phyloP scores from a whole-genome alignment of 2,329 filamentous ascomycete genomes.

The Alternaria sp. region DNA sequence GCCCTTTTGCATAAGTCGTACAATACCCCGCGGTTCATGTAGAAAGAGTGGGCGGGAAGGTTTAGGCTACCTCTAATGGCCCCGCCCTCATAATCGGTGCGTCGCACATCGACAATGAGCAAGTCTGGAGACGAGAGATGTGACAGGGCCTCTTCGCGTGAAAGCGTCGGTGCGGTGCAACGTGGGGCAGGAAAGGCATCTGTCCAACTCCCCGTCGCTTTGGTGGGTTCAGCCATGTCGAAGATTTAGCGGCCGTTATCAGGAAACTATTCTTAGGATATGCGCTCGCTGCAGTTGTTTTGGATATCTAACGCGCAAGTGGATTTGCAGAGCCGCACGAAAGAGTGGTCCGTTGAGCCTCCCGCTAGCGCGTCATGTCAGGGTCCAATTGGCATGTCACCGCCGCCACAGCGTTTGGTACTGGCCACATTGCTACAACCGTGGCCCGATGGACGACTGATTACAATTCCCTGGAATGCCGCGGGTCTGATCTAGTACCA shows the following conservation, averaged over 20 bases:
- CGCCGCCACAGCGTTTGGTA: constrained; percentile 30
- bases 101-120: constrained; percentile 54
- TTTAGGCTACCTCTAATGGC: constrained; percentile 55
- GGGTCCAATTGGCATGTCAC: constrained; percentile 18
- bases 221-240: constrained; percentile 27
- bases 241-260: background rate
- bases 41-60: constrained; percentile 57
- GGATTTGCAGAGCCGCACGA: constrained; percentile 8
- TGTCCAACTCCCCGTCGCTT: constrained; percentile 42
- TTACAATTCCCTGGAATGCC: constrained; percentile 28
- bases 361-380: constrained; percentile 13
- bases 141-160: constrained; percentile 46
- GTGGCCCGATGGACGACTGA: constrained; percentile 43
- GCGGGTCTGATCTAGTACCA: constrained; percentile 22
- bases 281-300: background rate
- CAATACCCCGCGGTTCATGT: constrained; percentile 53
- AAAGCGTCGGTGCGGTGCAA: constrained; percentile 46
- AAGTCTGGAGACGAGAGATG: constrained; percentile 45
- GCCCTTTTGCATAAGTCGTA: constrained; percentile 54
- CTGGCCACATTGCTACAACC: constrained; percentile 42
- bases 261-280: background rate
- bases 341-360: constrained; percentile 18
- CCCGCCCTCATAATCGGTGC: constrained; percentile 57
- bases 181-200: constrained; percentile 52
- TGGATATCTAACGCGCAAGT: background rate